Base-by-base conservation (phyloP, 305 asterid genomes). In the Fraxinus baroniana region DNA sequence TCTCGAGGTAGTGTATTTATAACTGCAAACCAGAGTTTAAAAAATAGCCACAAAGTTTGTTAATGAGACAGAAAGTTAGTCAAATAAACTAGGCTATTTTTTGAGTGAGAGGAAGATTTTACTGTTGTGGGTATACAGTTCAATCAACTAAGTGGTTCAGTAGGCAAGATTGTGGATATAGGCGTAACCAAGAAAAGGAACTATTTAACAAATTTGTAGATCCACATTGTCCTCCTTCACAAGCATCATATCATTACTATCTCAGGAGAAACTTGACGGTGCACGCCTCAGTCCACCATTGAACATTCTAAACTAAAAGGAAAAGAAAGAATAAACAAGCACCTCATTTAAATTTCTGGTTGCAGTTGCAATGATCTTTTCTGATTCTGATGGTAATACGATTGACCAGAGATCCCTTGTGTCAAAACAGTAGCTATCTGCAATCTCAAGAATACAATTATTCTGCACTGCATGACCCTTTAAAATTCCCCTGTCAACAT, bases 321-420 rank as follows among this genome's bases (percentile, higher is more conserved):
- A 83, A 57, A 74, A 36, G 78, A 82, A 87, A 62, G 79, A 84
- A 76, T 60, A 75, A 86, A 71, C 7, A 30, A 52, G 78, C 83
- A 96, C 99, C 99, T 96, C 99, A 86, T 89, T 92, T 81, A 88
- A 86, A 86, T 87, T 90, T 87, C 97, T 91, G 41, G 94, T 88
- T 78, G 93, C 92, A 64, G 97, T 90, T 71, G 97, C 93, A 82
- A 91, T 88, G 83, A 96, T 91, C 89, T 89, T 93, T 89, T 94
- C 99, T 12, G 98, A 89, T 74, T 94, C 99, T 57, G 93, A 85
- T 18, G 98, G 98, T 85, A 94, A 91, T 73, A 96, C 91, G 79
- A 96, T 87, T 49, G 98, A 90, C 99, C 99, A 96, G 26, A 94
- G 84, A 85, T 86, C 89, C 86, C 90, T 91, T 55, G 97, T 72